Evolutionary conservation across 2,329 filamentous ascomycete species (phyloP).

Genomic region (Diaporthe amygdali): DNA sequence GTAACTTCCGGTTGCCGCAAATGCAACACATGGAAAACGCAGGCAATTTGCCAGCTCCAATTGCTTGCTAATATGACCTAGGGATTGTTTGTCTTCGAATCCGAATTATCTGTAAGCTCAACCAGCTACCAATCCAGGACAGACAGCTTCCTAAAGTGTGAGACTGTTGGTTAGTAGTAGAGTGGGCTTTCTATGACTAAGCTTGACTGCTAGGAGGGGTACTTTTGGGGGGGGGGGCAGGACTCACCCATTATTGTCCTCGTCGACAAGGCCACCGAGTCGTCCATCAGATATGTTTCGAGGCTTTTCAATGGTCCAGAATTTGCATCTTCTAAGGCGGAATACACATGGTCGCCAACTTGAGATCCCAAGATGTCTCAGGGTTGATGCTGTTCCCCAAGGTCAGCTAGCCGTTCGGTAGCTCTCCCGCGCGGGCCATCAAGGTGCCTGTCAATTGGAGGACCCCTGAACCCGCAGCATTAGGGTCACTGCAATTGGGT

Average conservation of each 20-base stretch:
- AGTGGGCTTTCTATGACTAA: neutral
- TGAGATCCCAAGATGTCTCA: neutral
- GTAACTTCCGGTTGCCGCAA: neutral
- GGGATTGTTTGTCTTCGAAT: neutral
- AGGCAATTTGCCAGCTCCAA: neutral
- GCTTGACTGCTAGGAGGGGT: neutral
- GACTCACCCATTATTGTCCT: neutral
- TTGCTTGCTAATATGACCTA: neutral
- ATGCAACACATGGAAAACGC: neutral
- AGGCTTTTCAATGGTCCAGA: neutral
- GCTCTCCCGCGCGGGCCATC: conserved; percentile 2
- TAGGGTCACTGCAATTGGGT: neutral
- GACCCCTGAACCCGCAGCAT: neutral
- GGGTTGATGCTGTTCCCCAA: neutral
- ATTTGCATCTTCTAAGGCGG: neutral
- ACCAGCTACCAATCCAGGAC: neutral
- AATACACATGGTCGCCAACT: neutral
- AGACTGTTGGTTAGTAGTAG: neutral
- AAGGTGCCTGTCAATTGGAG: conserved; percentile 3
- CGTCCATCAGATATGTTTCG: no score
- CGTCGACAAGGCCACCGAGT: neutral
- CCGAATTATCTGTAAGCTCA: neutral
- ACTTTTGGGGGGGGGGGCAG: neutral
- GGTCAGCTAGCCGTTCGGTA: neutral
- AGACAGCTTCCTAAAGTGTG: neutral